Conservation (phyloP, 1,284 basidiomycete species). For the Rhodotorula sp. region DNA sequence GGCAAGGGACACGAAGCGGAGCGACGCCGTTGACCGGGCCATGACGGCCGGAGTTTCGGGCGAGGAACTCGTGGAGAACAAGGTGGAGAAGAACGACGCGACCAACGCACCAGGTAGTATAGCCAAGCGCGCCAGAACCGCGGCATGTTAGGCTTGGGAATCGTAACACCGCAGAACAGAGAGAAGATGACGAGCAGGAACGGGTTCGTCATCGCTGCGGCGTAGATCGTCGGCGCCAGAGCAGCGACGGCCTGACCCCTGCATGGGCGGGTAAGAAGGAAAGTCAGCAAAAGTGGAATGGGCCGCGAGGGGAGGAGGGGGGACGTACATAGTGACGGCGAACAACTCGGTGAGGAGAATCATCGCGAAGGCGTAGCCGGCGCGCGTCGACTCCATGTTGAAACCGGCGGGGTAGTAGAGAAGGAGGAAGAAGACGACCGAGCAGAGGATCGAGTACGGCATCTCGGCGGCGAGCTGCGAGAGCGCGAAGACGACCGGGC, state of each 20-base stretch:
- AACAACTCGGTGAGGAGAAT: slow-evolving; percentile 65
- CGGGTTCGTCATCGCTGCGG: slow-evolving; percentile 79
- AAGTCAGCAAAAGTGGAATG: slow-evolving; percentile 51
- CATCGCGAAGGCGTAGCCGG: slow-evolving; percentile 73
- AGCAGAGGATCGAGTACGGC: slow-evolving; percentile 71
- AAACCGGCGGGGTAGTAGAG: slow-evolving; percentile 64
- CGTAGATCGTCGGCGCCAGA: slow-evolving; percentile 65
- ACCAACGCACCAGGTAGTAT: slow-evolving; percentile 51
- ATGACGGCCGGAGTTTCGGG: no score
- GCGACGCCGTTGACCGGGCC: no score
- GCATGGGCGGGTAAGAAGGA: neutral
- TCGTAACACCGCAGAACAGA: slow-evolving; percentile 45
- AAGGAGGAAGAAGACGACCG: slow-evolving; percentile 70
- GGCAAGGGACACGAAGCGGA: no score
- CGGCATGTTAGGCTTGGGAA: slow-evolving; percentile 58
- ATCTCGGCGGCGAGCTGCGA: slow-evolving; percentile 75
- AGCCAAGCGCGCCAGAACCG: slow-evolving; percentile 70
- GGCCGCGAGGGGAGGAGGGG: slow-evolving; percentile 69
- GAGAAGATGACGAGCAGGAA: slow-evolving; percentile 57
- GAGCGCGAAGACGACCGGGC: slow-evolving; percentile 76
- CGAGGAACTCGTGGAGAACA: neutral
- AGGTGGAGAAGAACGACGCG: no score
- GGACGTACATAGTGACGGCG: slow-evolving; percentile 39
- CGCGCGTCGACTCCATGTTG: slow-evolving; percentile 51
- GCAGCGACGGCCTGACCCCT: slow-evolving; percentile 68